A percentile compares a stretch with the other conserved stretches of the same genome.
phyloP scores from a whole-genome alignment of 2,329 filamentous ascomycete genomes.

The Fusarium piperis region DNA sequence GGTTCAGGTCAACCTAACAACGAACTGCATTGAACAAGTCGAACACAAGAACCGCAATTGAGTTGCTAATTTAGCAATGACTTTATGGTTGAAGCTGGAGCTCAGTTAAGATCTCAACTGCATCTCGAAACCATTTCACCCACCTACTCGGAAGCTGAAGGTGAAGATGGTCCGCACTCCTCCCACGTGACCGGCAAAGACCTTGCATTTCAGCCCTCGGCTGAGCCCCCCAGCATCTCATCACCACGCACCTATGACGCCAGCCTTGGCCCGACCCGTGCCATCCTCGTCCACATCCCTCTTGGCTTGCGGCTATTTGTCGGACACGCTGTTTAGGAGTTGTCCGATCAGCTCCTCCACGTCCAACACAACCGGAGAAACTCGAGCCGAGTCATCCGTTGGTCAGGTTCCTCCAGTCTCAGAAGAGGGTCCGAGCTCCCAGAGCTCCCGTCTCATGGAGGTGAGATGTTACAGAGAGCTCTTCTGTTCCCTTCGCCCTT shows the following conservation, averaged over 20 bases:
- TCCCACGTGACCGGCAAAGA: neutral
- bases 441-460: slow-evolving; percentile 7
- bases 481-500: slow-evolving; percentile 30
- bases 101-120: neutral
- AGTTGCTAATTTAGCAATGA: neutral
- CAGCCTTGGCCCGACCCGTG: slow-evolving; percentile 1
- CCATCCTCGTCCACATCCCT: neutral
- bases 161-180: neutral
- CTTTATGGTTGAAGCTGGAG: neutral
- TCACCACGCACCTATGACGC: slow-evolving; percentile 30
- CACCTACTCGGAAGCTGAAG: neutral
- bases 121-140: neutral
- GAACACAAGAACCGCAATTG: neutral
- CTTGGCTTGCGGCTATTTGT: slow-evolving; percentile 10
- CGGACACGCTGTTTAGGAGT: neutral
- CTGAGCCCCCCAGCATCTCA: slow-evolving; percentile 11
- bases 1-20: neutral
- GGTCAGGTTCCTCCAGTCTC: neutral
- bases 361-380: slow-evolving; percentile 26
- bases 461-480: slow-evolving; percentile 32
- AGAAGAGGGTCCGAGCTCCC: slow-evolving; percentile 19
- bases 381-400: slow-evolving; percentile 17
- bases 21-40: neutral
- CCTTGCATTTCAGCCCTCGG: neutral
- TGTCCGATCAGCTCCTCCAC: neutral